A percentile compares a stretch with the other conserved stretches of the same genome.
Conservation (phyloP, 2,329 filamentous ascomycete genomes). For the Chrysosporium keratinophilum region DNA sequence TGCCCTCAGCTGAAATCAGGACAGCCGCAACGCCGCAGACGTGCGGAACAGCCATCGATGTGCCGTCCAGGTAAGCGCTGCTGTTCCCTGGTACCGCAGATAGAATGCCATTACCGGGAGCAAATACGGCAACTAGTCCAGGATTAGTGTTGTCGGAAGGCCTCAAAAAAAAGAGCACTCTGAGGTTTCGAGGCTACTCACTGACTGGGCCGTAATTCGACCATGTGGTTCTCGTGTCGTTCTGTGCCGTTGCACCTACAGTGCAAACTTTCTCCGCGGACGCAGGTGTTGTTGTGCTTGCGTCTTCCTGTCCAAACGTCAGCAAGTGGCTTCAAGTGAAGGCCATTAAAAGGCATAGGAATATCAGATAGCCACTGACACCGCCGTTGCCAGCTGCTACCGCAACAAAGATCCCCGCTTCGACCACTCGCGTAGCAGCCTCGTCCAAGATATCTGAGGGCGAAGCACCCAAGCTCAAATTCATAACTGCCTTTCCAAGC, state of each 20-base stretch:
- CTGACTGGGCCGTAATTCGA: constrained; percentile 35
- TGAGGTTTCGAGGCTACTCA: background rate
- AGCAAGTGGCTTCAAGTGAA: constrained; percentile 13
- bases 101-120: constrained; percentile 45
- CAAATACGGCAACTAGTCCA: constrained; percentile 44
- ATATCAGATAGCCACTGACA: background rate
- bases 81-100: constrained; percentile 41
- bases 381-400: constrained; percentile 34
- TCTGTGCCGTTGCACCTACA: constrained; percentile 30
- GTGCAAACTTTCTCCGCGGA: constrained; percentile 31
- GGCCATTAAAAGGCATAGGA: background rate
- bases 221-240: constrained; percentile 29
- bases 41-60: constrained; percentile 32
- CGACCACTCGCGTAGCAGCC: constrained; percentile 28
- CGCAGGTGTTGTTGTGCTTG: constrained; percentile 29
- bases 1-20: constrained; percentile 41
- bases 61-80: constrained; percentile 35
- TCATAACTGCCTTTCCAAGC: constrained; percentile 25
- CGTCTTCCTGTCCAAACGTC: constrained; percentile 12
- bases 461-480: constrained; percentile 21
- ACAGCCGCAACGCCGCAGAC: constrained; percentile 47
- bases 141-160: background rate
- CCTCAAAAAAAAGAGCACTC: background rate
- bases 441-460: constrained; percentile 28
- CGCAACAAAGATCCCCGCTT: constrained; percentile 32